Evolutionary conservation across 106 monocot genomes (phyloP).

Genomic region (Allium fistulosum): DNA sequence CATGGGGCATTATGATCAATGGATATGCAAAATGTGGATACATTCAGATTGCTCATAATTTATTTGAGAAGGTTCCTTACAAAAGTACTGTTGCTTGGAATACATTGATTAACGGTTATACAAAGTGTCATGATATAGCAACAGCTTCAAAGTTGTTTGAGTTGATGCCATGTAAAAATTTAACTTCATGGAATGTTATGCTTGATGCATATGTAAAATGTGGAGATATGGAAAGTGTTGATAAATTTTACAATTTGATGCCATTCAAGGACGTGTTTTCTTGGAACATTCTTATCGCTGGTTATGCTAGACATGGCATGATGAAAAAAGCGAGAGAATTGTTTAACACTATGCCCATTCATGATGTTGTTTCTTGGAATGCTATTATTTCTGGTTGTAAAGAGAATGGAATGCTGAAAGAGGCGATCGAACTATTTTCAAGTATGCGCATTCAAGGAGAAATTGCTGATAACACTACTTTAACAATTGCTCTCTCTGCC

Average conservation of each 20-base stretch:
- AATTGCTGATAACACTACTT: constrained; percentile 32
- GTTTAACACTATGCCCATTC: constrained; percentile 16
- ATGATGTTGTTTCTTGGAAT: constrained; percentile 49
- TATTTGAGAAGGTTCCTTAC: constrained; percentile 15
- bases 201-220: constrained; percentile 11
- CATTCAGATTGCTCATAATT: constrained; percentile 17
- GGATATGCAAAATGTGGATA: constrained; percentile 11
- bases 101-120: constrained; percentile 17
- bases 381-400: constrained; percentile 41
- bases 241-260: constrained; percentile 5
- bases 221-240: constrained; percentile 13
- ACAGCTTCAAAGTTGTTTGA: constrained; percentile 17
- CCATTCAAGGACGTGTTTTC: constrained; percentile 15
- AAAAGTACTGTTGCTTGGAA: constrained; percentile 13
- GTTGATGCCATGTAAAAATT: constrained; percentile 12
- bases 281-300: constrained; percentile 15
- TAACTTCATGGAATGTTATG: constrained; percentile 15
- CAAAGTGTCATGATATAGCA: constrained; percentile 2
- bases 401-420: constrained; percentile 21
- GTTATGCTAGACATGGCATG: constrained; percentile 9
- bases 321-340: constrained; percentile 11
- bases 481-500: constrained; percentile 49
- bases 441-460: constrained; percentile 18
- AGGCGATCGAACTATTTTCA: constrained; percentile 31
- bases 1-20: constrained; percentile 17